Evolutionary conservation across 768 basidiomycete genomes (phyloP).

Genomic region (Paxillus involutus): DNA sequence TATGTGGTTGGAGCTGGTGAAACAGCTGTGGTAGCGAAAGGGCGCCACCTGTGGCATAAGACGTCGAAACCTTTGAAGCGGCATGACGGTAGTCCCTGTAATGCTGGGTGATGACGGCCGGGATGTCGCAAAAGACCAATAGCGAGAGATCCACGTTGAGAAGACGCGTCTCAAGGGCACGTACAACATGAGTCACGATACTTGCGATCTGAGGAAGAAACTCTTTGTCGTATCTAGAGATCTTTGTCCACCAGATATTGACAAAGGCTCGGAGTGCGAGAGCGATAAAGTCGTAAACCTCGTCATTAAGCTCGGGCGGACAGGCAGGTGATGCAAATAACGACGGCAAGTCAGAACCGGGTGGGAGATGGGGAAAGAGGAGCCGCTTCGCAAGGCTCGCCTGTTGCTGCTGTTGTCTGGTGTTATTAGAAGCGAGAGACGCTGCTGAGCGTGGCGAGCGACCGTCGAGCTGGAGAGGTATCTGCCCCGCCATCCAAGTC

Average conservation of each 20-base stretch:
- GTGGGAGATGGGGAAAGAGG: constrained; percentile 55
- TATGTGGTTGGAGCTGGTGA: constrained; percentile 81
- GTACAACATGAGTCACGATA: constrained; percentile 58
- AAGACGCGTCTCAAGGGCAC: constrained; percentile 58
- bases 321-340: constrained; percentile 47
- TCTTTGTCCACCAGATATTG: constrained; percentile 83
- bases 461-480: constrained; percentile 1
- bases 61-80: constrained; percentile 55
- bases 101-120: constrained; percentile 71
- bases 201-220: constrained; percentile 70
- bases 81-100: constrained; percentile 78
- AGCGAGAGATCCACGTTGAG: constrained; percentile 54
- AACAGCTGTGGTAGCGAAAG: constrained; percentile 67
- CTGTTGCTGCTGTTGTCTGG: constrained; percentile 23
- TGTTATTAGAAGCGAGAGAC: constrained; percentile 21
- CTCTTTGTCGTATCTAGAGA: constrained; percentile 82
- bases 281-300: constrained; percentile 71
- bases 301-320: constrained; percentile 55
- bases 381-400: constrained; percentile 54
- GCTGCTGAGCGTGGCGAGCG: constrained; percentile 22
- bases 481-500: constrained; percentile 2
- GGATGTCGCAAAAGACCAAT: constrained; percentile 62
- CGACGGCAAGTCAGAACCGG: constrained; percentile 48
- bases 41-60: constrained; percentile 70
- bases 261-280: constrained; percentile 78